Percentiles rank a stretch among this genome's conserved stretches.
Conservation (phyloP, 768 basidiomycete genomes). For the Pleurotus platypus region DNA sequence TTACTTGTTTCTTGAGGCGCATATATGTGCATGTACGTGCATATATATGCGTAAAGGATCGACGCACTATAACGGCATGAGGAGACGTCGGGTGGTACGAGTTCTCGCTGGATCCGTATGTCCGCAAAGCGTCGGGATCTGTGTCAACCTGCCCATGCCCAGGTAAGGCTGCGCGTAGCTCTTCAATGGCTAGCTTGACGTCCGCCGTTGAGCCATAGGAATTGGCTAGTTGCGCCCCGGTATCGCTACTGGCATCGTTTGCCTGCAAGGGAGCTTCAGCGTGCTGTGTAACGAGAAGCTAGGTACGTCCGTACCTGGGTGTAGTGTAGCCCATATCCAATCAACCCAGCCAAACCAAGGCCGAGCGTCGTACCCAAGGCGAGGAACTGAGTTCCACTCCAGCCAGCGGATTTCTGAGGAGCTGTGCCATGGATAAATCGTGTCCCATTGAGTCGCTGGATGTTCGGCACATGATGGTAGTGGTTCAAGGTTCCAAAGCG, state of each 20-base stretch:
- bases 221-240: too few relatives aligned
- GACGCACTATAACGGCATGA: conserved; percentile 10
- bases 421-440: too few relatives aligned
- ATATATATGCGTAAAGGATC: neutral
- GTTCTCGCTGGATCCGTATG: conserved; percentile 53
- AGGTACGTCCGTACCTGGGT: neutral
- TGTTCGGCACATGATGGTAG: too few relatives aligned
- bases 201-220: conserved; percentile 51
- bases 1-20: conserved; percentile 24
- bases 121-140: conserved; percentile 44
- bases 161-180: conserved; percentile 39
- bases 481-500: too few relatives aligned
- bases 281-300: neutral
- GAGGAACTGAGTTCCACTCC: neutral
- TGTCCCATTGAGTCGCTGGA: too few relatives aligned
- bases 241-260: too few relatives aligned
- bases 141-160: conserved; percentile 34
- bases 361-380: neutral
- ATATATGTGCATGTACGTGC: conserved; percentile 4
- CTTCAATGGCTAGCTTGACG: conserved; percentile 48
- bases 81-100: conserved; percentile 35
- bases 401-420: too few relatives aligned
- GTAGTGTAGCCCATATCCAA: neutral
- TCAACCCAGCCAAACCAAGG: neutral
- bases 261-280: neutral